Base-by-base conservation (phyloP, 2,329 filamentous ascomycete genomes). In the Talaromyces sp. region DNA sequence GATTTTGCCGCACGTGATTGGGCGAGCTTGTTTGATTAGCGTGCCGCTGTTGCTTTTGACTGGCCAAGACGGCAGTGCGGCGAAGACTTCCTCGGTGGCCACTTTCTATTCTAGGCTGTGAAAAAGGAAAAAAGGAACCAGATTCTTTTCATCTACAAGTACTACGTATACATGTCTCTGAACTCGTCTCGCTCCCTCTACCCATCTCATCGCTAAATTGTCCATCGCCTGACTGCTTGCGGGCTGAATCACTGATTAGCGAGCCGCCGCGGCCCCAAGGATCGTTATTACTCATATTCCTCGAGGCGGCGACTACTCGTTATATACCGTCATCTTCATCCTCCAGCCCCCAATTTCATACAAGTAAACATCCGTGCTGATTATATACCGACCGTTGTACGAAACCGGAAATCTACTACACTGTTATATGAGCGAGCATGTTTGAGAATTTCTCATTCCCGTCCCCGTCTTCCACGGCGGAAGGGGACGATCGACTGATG, bases 391-490 rank as follows among this genome's bases (percentile, higher is more conserved):
- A 24, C 33, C 19, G 11, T 10, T 56, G 3, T 14, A 56, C 52
- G 16, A 24, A 56, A 37, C 16, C 10, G 33, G 33, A 24, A 37
- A 16, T 56, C 9, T 22, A 43, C 31, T 8, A 22, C 13, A 45
- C 14, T 14, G 16, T 31, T 59, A 27, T 45, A 59, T 33, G 59
- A 39, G 41, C 47, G 33, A 63, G 19, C 66, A 79, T 79, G 78
- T 79, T 79, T 68, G 77, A 80, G 68, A 75, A 78, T 68, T 79
- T 79, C 68, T 78, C 77, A 56, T 79, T 79, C 68, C 74, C 76
- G 11, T 75, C 76, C 41, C 73, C 77, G 11, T 76, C 75, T 22
- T 75, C 72, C 24, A 65, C 71, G 10, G 56, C 73, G n/a, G 75
- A 76, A 64, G 70, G 68, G 50, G 74, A 78, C 41, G 74, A 76